Percentiles rank a stretch among this genome's conserved stretches.
Conservation (phyloP, 345 rosid species). For the Gynandropsis gynandra region DNA sequence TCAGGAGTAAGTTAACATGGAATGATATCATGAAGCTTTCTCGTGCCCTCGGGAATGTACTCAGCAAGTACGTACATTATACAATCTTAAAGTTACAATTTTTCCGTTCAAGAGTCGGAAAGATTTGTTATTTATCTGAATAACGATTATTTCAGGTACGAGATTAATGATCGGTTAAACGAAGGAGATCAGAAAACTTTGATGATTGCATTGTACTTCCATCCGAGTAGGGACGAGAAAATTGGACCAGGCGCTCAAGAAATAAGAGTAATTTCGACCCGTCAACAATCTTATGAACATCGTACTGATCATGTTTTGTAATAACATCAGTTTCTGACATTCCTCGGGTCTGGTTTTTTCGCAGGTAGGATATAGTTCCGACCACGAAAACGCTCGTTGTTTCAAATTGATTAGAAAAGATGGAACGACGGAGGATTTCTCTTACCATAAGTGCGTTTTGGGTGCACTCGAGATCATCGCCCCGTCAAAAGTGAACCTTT, state of each 20-base stretch:
- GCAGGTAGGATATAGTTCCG: conserved; percentile 63
- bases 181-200: conserved; percentile 42
- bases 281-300: conserved; percentile 9
- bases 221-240: conserved; percentile 69
- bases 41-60: conserved; percentile 37
- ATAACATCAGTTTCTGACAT: not conserved
- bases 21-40: conserved; percentile 49
- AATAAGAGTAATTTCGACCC: conserved; percentile 46
- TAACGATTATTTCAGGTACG: conserved; percentile 35
- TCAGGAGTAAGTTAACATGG: conserved; percentile 32
- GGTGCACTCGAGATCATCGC: conserved; percentile 72
- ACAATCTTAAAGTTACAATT: not conserved
- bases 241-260: conserved; percentile 57
- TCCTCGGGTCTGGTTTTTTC: not conserved
- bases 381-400: conserved; percentile 51
- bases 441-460: conserved; percentile 68
- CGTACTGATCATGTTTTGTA: too few relatives aligned
- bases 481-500: conserved; percentile 43
- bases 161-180: conserved; percentile 42
- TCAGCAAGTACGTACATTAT: conserved; percentile 49
- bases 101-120: conserved; percentile 5
- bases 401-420: conserved; percentile 62
- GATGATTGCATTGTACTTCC: conserved; percentile 57
- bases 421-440: conserved; percentile 72
- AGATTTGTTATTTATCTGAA: conserved; percentile 6